Evolutionary conservation across 2,329 filamentous ascomycete species (phyloP), one percentile per base, ranked within the genome.

Genomic region (Arachnomyces sp.): DNA sequence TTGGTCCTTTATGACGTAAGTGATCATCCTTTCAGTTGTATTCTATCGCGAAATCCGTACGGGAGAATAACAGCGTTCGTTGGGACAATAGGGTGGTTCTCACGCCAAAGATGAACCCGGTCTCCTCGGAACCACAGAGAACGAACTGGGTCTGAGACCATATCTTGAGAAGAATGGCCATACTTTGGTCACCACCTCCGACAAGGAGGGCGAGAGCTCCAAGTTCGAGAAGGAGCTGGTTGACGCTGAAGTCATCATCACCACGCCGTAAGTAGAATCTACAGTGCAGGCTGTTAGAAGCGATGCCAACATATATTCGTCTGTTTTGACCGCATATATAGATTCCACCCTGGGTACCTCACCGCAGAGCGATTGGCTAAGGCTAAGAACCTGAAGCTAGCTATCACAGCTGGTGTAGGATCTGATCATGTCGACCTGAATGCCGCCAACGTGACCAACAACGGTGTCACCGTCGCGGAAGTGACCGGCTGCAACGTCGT

Each of bases 401-500:
- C 90, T 65, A 72, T 98, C 67, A 98, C 92, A 38, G 92, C 92
- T 56, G 92, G 92, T 74, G 95, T 98, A 62, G 92, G 92, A 53
- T 96, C 90, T 38, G 92, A 98, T 73, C 92, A 98, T 69, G 86
- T 98, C 63, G 92, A 98, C 72, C 80, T 96, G 49, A 81, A 96
- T 66, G 88, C 86, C 33, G 92, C 92, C 66, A 96, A 96, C 84
- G 89, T 83, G 74, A 95, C 89, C 71, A 98, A 98, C 66, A 90
- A 90, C 59, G 92, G 92, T 63, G 73, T 96, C 71, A 98, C 89
- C 55, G 92, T 98, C 47, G 89, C 88, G 50, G 92, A 98, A 69
- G 92, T 98, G 51, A 98, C 92, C 7, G 92, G 92, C 62, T 93
- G 85, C 72, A 98, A 98, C 67, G 92, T 98, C 57, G 89, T 95